Percentiles rank a stretch among this genome's conserved stretches.
Conservation (phyloP, 1,284 basidiomycete species). For the Ustilago loliicola region DNA sequence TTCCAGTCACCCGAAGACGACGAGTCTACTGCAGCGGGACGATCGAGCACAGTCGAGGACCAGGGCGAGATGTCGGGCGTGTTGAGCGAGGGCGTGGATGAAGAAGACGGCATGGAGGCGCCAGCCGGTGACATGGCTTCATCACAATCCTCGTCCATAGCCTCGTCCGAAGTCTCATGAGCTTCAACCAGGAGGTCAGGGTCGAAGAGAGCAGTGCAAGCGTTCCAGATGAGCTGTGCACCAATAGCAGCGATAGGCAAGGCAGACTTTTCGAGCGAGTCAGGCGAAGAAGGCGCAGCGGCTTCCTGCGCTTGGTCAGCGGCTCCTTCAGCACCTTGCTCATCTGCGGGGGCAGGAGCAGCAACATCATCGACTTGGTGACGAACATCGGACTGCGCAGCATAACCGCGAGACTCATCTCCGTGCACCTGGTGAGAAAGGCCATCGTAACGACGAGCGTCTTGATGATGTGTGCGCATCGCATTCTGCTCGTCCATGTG, state of each 20-base stretch:
- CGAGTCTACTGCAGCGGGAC: conserved; percentile 11
- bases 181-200: conserved; percentile 44
- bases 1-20: conserved; percentile 41
- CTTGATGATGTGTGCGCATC: conserved; percentile 10
- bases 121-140: conserved; percentile 38
- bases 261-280: conserved; percentile 61
- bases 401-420: conserved; percentile 7
- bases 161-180: conserved; percentile 40
- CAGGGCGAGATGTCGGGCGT: conserved; percentile 51
- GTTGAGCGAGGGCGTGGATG: conserved; percentile 44
- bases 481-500: conserved; percentile 12
- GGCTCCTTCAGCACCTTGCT: conserved; percentile 7
- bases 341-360: conserved; percentile 2
- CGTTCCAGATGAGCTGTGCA: conserved; percentile 66
- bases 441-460: conserved; percentile 16
- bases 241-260: conserved; percentile 63
- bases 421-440: not conserved
- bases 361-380: conserved; percentile 4
- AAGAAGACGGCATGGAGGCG: conserved; percentile 43
- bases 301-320: conserved; percentile 26
- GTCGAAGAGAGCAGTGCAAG: conserved; percentile 57
- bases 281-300: conserved; percentile 59
- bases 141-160: conserved; percentile 36
- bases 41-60: conserved; percentile 38
- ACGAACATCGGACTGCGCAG: conserved; percentile 24